Base-by-base conservation (phyloP, 2,329 filamentous ascomycete species). In the Colletotrichum phormii region DNA sequence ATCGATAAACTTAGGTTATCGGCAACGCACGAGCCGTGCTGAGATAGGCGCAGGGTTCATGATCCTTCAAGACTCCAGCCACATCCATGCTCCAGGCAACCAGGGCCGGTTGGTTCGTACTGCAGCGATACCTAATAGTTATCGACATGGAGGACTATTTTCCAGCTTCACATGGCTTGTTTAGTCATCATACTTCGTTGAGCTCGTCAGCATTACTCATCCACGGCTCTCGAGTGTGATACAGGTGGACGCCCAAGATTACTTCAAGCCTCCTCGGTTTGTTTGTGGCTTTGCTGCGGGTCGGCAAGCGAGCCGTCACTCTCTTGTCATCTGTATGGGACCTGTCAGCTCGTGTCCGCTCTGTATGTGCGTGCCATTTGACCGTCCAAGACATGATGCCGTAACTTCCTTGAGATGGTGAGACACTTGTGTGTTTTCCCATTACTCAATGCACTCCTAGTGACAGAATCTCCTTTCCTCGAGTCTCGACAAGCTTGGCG, bases 1-100 rank as follows among this genome's bases (percentile, higher is more conserved):
- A 69, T 72, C 70, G 65, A 69, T 72, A 60, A 54, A 26, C 8
- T 35, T 22, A 18, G 55, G 22, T 24, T 35, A n/a, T 12, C 26
- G 29, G 5, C 9, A 12, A n/a, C 31, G 64, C 65, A 69, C 58
- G 63, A 37, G 46, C 63, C 26, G 51, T 5, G 13, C 15, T 24
- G 51, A 33, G 51, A 64, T 31, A 15, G 12, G 53, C 9, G 22
- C 35, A 33, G n/a, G 26, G 63, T 53, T 65, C 33, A 12, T 55
- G 26, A 55, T 64, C 49, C 49, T 53, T 18, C 31, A 6, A 7
- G 8, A 4, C 12, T 13, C 11, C 26, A 35, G 31, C 18, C 5
- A 24, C n/a, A 18, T 26, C 29, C n/a, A 29, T 29, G 26, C 26
- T 29, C 26, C 26, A 29, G 26, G 26, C 26, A 29, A 29, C 4